These are phyloP conservation scores for Sphaerulina vaccinii DNA, from an alignment of 2,329 filamentous ascomycete species.

Conservation along the genomic window DNA sequence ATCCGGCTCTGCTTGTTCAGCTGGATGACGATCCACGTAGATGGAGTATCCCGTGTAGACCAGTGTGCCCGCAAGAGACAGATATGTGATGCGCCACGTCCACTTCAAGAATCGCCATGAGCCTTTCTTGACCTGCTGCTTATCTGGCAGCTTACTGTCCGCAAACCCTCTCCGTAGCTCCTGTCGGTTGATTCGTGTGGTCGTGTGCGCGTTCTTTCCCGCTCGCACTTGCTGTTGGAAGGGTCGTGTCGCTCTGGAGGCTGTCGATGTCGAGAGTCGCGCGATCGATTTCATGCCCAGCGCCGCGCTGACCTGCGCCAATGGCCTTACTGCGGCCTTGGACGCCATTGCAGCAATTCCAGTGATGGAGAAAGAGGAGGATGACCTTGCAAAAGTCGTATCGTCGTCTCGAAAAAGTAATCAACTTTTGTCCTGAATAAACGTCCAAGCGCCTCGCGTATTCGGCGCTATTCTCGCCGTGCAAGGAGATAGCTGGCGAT, in stretches of 20 bases:
- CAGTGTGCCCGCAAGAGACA: conserved; percentile 67
- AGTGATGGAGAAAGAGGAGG: neutral
- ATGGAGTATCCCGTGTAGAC: conserved; percentile 77
- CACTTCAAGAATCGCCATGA: conserved; percentile 70
- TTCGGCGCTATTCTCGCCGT: conserved; percentile 8
- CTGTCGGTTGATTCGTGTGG: conserved; percentile 15
- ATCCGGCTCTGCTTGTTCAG: conserved; percentile 74
- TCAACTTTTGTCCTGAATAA: too few species aligned
- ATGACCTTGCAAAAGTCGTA: neutral
- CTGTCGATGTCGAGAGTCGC: conserved; percentile 28
- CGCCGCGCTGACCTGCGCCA: conserved; percentile 29
- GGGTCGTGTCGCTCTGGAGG: conserved; percentile 15
- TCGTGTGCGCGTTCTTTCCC: conserved; percentile 11
- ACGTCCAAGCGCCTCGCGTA: too few species aligned
- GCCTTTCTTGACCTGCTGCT: conserved; percentile 49
- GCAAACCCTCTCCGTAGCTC: conserved; percentile 34
- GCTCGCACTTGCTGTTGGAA: conserved; percentile 25
- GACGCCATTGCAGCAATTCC: conserved; percentile 28
- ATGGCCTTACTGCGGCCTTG: conserved; percentile 28
- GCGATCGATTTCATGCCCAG: conserved; percentile 26
- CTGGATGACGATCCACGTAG: conserved; percentile 78
- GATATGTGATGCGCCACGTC: conserved; percentile 78
- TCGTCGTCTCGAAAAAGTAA: neutral
- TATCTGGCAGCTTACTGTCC: conserved; percentile 32
- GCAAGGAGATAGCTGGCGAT: neutral